Conservation (phyloP, 306 rosid species). For the Pyrus pyrifolia region DNA sequence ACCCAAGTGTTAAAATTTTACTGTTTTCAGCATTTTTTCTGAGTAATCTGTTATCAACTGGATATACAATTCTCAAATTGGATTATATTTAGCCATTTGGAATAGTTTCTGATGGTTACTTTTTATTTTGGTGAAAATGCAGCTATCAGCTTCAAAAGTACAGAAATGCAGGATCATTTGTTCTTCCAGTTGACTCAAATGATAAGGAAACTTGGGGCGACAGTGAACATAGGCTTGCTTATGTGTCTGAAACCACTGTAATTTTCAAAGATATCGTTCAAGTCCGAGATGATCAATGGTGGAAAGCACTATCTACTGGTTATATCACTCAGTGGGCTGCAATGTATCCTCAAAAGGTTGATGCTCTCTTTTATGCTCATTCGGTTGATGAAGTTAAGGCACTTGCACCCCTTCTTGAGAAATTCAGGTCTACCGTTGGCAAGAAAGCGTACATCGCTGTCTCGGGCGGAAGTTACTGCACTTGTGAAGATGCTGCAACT, state of each 20-base stretch:
- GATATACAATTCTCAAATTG: background rate
- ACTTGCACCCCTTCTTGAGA: slow-evolving; percentile 78
- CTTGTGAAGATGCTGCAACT: slow-evolving; percentile 70
- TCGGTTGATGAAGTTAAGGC: slow-evolving; percentile 63
- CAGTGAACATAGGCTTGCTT: slow-evolving; percentile 92
- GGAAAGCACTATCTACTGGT: slow-evolving; percentile 89
- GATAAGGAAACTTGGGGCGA: slow-evolving; percentile 99
- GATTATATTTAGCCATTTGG: background rate
- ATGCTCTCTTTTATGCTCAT: slow-evolving; percentile 89
- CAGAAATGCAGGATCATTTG: slow-evolving; percentile 86
- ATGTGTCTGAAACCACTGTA: slow-evolving; percentile 94
- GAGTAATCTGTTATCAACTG: background rate
- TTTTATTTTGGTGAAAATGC: slow-evolving; percentile 11
- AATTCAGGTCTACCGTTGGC: slow-evolving; percentile 71
- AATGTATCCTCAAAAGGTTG: slow-evolving; percentile 86
- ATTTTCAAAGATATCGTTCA: slow-evolving; percentile 89
- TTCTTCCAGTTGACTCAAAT: slow-evolving; percentile 73
- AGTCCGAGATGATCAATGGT: slow-evolving; percentile 97
- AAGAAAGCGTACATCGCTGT: slow-evolving; percentile 81
- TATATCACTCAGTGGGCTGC: slow-evolving; percentile 94
- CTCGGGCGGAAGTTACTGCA: slow-evolving; percentile 63
- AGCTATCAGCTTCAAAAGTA: slow-evolving; percentile 94
- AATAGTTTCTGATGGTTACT: background rate
- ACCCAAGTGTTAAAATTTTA: background rate
- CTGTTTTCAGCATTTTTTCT: background rate